phyloP scores from a whole-genome alignment of 1,284 basidiomycete genomes.

The Sanghuangporus baumii region DNA sequence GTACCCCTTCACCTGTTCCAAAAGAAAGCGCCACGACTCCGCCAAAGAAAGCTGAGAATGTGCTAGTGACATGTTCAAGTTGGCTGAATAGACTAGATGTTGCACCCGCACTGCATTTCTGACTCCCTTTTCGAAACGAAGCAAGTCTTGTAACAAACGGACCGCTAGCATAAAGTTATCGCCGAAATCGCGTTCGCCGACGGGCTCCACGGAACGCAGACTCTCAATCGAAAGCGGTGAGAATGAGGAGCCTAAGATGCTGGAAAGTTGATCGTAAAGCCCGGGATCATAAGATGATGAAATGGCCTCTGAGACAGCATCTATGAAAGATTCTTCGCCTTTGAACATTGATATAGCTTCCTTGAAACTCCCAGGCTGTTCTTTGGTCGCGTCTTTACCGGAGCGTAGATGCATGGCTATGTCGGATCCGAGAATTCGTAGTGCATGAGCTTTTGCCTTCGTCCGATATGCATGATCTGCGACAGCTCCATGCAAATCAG shows the following conservation, averaged over 20 bases:
- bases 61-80: conserved; percentile 80
- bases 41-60: conserved; percentile 73
- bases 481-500: conserved; percentile 56
- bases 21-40: conserved; percentile 73
- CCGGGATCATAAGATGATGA: conserved; percentile 64
- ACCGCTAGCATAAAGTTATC: conserved; percentile 72
- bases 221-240: conserved; percentile 55
- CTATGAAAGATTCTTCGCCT: conserved; percentile 53
- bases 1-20: conserved; percentile 62
- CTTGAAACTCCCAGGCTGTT: conserved; percentile 49
- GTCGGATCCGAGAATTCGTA: conserved; percentile 68
- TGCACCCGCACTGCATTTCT: conserved; percentile 44
- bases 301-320: conserved; percentile 62
- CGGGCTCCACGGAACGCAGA: conserved; percentile 56
- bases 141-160: conserved; percentile 44
- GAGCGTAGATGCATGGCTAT: conserved; percentile 51
- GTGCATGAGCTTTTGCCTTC: conserved; percentile 68
- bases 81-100: conserved; percentile 58
- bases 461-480: conserved; percentile 65
- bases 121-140: conserved; percentile 40
- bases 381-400: conserved; percentile 30
- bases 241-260: conserved; percentile 41
- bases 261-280: conserved; percentile 54
- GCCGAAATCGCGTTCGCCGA: conserved; percentile 73
- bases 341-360: conserved; percentile 52